Percentiles rank a stretch among this genome's conserved stretches.
Evolutionary conservation across 2,329 filamentous ascomycete genomes (phyloP).

Genomic region (Aspergillus alliaceus): DNA sequence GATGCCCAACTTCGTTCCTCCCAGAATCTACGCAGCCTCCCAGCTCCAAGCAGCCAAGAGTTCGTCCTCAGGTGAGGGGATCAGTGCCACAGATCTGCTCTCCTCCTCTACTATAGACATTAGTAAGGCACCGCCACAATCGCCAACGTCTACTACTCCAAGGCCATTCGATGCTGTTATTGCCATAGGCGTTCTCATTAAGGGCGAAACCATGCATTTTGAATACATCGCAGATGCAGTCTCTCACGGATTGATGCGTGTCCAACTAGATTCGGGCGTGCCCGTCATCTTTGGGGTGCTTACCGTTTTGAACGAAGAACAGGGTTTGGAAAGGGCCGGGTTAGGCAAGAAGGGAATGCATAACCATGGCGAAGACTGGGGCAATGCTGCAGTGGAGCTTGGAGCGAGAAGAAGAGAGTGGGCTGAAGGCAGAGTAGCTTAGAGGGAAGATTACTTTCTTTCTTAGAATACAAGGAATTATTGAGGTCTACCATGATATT

Average conservation of each 20-base stretch:
- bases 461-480: too few relatives aligned
- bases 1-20: neutral
- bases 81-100: conserved; percentile 57
- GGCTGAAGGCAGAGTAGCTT: conserved; percentile 66
- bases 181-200: conserved; percentile 93
- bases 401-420: conserved; percentile 83
- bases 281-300: conserved; percentile 91
- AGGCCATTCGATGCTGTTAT: conserved; percentile 88
- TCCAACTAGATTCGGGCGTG: conserved; percentile 84
- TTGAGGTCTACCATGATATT: neutral
- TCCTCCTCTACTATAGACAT: conserved; percentile 68
- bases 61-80: conserved; percentile 35
- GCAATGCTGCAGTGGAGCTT: conserved; percentile 88
- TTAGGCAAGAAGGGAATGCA: conserved; percentile 62
- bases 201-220: conserved; percentile 99
- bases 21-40: conserved; percentile 78
- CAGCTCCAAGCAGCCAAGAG: conserved; percentile 75
- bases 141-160: conserved; percentile 37
- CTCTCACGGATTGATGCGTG: conserved; percentile 87
- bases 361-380: conserved; percentile 98
- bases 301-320: conserved; percentile 84
- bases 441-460: too few relatives aligned
- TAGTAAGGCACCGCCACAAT: conserved; percentile 44
- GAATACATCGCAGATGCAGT: conserved; percentile 96
- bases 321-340: conserved; percentile 82